These are phyloP conservation scores for Castanea mollissima DNA, from an alignment of 306 rosid genomes.

Conservation along the genomic window DNA sequence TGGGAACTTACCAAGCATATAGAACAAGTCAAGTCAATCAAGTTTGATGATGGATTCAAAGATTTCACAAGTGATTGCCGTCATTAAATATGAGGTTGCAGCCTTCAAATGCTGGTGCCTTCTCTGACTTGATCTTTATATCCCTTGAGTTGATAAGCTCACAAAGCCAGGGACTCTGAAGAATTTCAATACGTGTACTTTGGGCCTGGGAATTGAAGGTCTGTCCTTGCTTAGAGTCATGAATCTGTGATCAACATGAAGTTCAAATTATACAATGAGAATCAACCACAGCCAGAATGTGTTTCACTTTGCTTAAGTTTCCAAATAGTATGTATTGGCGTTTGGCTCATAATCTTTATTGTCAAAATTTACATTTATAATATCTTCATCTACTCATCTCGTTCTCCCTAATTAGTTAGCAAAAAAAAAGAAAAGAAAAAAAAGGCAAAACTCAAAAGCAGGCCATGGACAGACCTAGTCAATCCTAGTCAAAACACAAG, in stretches of 20 bases:
- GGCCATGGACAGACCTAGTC: conserved; percentile 40
- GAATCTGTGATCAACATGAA: conserved; percentile 51
- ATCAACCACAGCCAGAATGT: background rate
- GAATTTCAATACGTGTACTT: conserved; percentile 81
- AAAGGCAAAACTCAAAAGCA: background rate
- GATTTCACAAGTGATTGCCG: conserved; percentile 77
- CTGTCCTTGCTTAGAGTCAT: conserved; percentile 91
- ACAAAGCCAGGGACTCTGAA: conserved; percentile 94
- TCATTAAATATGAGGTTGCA: conserved; percentile 65
- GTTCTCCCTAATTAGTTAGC: too few species aligned
- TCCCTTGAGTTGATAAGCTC: conserved; percentile 87
- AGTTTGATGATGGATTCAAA: conserved; percentile 61
- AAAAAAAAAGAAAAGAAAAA: too few species aligned
- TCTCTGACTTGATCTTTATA: conserved; percentile 39
- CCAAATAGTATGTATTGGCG: background rate
- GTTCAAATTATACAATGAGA: background rate
- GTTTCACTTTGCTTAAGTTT: background rate
- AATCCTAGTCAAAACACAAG: too few species aligned
- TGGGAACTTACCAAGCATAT: conserved; percentile 80
- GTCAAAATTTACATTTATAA: too few species aligned
- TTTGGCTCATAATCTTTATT: too few species aligned
- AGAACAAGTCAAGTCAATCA: conserved; percentile 87
- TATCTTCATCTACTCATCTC: too few species aligned
- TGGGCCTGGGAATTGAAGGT: conserved; percentile 79
- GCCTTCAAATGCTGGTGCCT: conserved; percentile 56